Conservation (phyloP, 768 basidiomycete genomes). For the Pleurotus tuber-regium region DNA sequence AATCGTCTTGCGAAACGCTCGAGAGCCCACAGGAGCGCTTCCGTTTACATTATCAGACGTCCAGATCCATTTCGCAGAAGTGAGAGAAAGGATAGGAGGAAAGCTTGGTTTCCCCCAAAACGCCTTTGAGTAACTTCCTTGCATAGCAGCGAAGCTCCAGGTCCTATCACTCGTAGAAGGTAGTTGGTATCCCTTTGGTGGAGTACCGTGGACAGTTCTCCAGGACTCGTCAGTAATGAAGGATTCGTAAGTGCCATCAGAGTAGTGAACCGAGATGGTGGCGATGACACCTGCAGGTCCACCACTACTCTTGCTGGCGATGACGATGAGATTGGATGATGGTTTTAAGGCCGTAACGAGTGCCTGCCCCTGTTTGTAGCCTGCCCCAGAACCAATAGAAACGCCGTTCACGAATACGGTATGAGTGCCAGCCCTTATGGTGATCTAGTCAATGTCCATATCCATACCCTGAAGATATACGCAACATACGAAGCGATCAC, state of each 20-base stretch:
- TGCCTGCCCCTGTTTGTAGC: no score
- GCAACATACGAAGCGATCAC: background rate
- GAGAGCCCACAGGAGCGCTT: background rate
- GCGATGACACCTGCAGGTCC: no score
- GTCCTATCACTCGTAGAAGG: slow-evolving; percentile 19
- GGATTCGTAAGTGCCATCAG: background rate
- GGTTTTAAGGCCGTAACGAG: no score
- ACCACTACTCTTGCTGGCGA: background rate
- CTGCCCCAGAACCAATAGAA: no score
- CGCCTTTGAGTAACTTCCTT: slow-evolving; percentile 19
- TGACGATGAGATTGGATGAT: background rate
- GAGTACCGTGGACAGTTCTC: background rate
- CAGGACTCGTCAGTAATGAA: slow-evolving; percentile 4
- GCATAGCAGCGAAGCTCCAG: slow-evolving; percentile 19
- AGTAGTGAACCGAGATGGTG: slow-evolving; percentile 1
- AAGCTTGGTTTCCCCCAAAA: slow-evolving; percentile 16
- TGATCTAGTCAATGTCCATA: background rate
- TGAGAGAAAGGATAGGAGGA: background rate
- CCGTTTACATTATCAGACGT: background rate
- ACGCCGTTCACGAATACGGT: background rate
- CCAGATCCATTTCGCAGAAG: background rate
- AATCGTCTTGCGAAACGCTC: no score
- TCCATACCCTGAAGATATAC: background rate
- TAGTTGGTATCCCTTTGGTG: slow-evolving; percentile 14
- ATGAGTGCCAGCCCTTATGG: background rate